These are phyloP conservation scores for Leptographium radiaticola DNA, from an alignment of 2,329 filamentous ascomycete genomes.

Conservation along the genomic window DNA sequence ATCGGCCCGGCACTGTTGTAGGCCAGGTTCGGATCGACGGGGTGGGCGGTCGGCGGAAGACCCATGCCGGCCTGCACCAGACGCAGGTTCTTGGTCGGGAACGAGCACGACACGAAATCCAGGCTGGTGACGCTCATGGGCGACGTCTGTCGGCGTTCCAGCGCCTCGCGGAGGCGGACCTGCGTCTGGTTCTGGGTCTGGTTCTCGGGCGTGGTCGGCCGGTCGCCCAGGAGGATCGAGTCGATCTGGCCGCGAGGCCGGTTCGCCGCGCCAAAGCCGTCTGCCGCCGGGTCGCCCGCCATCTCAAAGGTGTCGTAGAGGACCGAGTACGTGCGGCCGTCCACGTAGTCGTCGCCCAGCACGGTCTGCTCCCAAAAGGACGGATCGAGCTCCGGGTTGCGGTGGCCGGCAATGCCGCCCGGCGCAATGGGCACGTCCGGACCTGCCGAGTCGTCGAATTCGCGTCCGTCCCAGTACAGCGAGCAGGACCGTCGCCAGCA, in stretches of 20 bases:
- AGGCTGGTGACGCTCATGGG: conserved; percentile 46
- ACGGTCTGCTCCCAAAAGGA: conserved; percentile 33
- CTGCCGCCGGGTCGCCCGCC: neutral
- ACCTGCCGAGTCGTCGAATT: conserved; percentile 47
- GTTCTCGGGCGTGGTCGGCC: conserved; percentile 34
- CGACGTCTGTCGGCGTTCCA: conserved; percentile 27
- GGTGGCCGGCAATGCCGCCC: conserved; percentile 56
- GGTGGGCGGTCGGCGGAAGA: conserved; percentile 39
- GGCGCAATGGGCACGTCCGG: conserved; percentile 58
- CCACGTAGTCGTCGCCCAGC: neutral
- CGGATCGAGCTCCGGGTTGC: conserved; percentile 41
- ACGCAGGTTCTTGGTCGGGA: conserved; percentile 39
- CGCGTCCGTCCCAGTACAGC: conserved; percentile 71
- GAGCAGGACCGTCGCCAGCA: conserved; percentile 91
- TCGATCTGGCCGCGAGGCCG: conserved; percentile 35
- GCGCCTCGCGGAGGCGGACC: conserved; percentile 10
- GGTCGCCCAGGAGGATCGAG: conserved; percentile 28
- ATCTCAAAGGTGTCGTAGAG: too few species aligned
- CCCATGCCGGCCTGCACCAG: conserved; percentile 24
- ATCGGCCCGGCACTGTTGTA: conserved; percentile 35
- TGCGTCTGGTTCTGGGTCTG: conserved; percentile 9
- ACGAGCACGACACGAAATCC: conserved; percentile 51
- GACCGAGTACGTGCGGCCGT: neutral
- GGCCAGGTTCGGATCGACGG: conserved; percentile 36
- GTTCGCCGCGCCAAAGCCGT: conserved; percentile 23